These are phyloP conservation scores for Pseudopyrenochaeta lycopersici DNA, from an alignment of 2,329 filamentous ascomycete species.

Conservation along the genomic window DNA sequence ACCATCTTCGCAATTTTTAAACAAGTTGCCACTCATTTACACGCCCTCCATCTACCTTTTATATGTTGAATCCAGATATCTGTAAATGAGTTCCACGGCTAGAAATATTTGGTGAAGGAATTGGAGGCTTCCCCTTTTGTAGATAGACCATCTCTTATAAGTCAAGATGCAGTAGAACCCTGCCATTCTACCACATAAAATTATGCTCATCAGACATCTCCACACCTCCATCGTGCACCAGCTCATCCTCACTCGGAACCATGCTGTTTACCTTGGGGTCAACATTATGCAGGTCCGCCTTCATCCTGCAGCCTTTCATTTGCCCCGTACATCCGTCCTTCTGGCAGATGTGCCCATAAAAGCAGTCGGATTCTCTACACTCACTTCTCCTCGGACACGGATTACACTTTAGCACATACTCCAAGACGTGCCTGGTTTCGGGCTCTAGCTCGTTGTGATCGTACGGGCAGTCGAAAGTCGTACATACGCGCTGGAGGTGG, in stretches of 20 bases:
- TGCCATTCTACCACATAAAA: background rate
- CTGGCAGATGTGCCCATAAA: constrained; percentile 58
- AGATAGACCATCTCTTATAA: too few relatives aligned
- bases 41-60: too few relatives aligned
- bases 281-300: constrained; percentile 29
- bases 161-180: too few relatives aligned
- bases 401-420: constrained; percentile 55
- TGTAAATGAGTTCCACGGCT: too few relatives aligned
- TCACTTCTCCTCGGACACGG: constrained; percentile 52
- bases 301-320: constrained; percentile 35
- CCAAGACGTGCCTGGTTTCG: constrained; percentile 52
- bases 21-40: too few relatives aligned
- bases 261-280: constrained; percentile 27
- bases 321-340: constrained; percentile 35
- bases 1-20: too few relatives aligned
- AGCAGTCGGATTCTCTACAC: constrained; percentile 57
- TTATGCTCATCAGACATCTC: background rate
- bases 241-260: constrained; percentile 23
- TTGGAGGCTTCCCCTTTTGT: too few relatives aligned
- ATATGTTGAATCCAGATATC: too few relatives aligned
- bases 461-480: constrained; percentile 47
- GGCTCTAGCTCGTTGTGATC: constrained; percentile 58
- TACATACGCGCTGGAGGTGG: constrained; percentile 56
- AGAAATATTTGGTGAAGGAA: too few relatives aligned
- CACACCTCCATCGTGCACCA: background rate